Evolutionary conservation across 306 rosid genomes (phyloP).

Genomic region (Ormosia semicastrata): DNA sequence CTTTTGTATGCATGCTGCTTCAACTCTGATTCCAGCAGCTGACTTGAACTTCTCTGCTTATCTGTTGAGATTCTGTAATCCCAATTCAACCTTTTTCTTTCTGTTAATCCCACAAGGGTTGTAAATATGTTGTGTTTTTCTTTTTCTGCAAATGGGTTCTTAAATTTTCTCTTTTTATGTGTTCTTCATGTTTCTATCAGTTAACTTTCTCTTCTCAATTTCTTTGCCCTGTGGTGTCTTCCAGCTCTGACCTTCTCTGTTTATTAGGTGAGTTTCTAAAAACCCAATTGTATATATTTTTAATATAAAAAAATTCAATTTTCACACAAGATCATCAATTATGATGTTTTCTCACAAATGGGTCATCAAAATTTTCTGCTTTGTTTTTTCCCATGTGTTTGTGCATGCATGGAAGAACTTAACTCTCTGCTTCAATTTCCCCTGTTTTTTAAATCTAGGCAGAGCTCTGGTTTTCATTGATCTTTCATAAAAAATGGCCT

Average conservation of each 20-base stretch:
- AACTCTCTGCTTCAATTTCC: conserved; percentile 13
- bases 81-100: not conserved
- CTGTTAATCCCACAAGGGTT: not conserved
- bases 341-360: not conserved
- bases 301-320: not conserved
- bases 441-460: not conserved
- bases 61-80: not conserved
- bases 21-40: not conserved
- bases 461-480: not conserved
- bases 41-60: not conserved
- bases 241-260: not conserved
- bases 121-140: not conserved
- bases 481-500: conserved; percentile 43
- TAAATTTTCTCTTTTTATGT: not conserved
- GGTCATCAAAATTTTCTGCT: not conserved
- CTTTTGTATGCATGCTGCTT: not conserved
- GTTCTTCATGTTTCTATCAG: not conserved
- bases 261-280: not conserved
- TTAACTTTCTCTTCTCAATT: not conserved
- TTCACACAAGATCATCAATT: not conserved
- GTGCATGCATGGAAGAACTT: not conserved
- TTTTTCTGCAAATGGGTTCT: not conserved
- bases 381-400: not conserved
- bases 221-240: not conserved
- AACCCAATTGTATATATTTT: not conserved